These are phyloP conservation scores for Tinospora cordifolia DNA, from an alignment of 164 flowering plant genomes.

Conservation along the genomic window DNA sequence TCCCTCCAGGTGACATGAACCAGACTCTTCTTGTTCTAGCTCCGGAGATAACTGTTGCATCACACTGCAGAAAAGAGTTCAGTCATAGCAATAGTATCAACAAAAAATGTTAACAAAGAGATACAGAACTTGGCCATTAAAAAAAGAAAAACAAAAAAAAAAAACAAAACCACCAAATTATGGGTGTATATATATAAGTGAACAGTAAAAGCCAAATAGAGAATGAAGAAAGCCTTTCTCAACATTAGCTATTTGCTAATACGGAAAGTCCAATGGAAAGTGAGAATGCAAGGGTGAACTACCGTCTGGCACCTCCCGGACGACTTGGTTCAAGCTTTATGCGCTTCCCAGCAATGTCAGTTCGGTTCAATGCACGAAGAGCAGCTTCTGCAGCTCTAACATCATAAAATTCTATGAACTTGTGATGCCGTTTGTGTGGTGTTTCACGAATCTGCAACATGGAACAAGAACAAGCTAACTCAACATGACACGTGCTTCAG, in stretches of 20 bases:
- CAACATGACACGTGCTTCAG: background rate
- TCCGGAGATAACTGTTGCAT: constrained; percentile 37
- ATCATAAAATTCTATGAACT: constrained; percentile 51
- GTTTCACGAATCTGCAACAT: constrained; percentile 58
- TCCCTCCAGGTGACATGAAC: constrained; percentile 20
- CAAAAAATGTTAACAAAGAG: background rate
- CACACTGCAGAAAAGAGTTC: constrained; percentile 28
- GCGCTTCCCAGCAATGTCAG: constrained; percentile 56
- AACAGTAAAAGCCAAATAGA: background rate
- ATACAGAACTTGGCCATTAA: background rate
- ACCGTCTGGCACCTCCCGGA: constrained; percentile 40
- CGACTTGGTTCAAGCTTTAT: constrained; percentile 42
- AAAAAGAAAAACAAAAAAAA: background rate
- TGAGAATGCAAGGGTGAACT: constrained; percentile 5
- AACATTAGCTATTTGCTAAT: background rate
- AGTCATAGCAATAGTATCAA: background rate
- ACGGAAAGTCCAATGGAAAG: background rate
- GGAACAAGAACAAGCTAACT: constrained; percentile 1
- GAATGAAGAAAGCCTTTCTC: too few species aligned
- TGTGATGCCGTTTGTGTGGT: constrained; percentile 44
- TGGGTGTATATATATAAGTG: background rate
- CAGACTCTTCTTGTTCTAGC: constrained; percentile 40
- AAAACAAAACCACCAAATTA: too few species aligned
- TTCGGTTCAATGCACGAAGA: constrained; percentile 54
- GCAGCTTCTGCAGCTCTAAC: constrained; percentile 71